Evolutionary conservation across 306 rosid species (phyloP).

Genomic region (Castanea crenata): DNA sequence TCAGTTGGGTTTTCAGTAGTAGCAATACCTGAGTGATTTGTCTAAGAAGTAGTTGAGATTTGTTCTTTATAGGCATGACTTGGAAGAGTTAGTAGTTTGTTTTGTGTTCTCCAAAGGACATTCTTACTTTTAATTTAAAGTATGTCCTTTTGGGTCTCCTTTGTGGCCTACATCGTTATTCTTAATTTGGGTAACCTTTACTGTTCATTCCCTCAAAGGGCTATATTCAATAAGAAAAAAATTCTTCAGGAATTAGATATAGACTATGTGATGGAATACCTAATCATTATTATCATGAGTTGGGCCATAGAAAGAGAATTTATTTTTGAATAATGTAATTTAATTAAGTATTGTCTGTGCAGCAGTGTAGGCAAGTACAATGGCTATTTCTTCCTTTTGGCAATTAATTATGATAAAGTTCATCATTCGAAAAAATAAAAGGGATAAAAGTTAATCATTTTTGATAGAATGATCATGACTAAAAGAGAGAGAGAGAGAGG

Average conservation of each 20-base stretch:
- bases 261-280: conserved; percentile 43
- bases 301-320: conserved; percentile 18
- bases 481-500: neutral
- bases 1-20: conserved; percentile 27
- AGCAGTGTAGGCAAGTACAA: neutral
- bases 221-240: conserved; percentile 20
- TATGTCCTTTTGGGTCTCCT: conserved; percentile 61
- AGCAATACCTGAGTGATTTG: conserved; percentile 15
- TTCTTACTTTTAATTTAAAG: conserved; percentile 33
- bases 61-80: conserved; percentile 59
- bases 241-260: conserved; percentile 26
- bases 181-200: conserved; percentile 53
- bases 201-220: conserved; percentile 41
- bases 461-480: neutral
- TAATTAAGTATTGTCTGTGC: neutral
- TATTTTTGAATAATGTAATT: neutral
- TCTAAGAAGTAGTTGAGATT: conserved; percentile 35
- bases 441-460: neutral
- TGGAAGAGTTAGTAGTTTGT: conserved; percentile 28
- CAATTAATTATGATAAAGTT: neutral
- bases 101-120: conserved; percentile 41
- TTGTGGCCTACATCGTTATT: conserved; percentile 73
- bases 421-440: neutral
- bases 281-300: conserved; percentile 44
- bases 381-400: neutral